Evolutionary conservation across 306 rosid species (phyloP), one percentile per base, ranked within the genome.

Genomic region (Rubus idaeus): DNA sequence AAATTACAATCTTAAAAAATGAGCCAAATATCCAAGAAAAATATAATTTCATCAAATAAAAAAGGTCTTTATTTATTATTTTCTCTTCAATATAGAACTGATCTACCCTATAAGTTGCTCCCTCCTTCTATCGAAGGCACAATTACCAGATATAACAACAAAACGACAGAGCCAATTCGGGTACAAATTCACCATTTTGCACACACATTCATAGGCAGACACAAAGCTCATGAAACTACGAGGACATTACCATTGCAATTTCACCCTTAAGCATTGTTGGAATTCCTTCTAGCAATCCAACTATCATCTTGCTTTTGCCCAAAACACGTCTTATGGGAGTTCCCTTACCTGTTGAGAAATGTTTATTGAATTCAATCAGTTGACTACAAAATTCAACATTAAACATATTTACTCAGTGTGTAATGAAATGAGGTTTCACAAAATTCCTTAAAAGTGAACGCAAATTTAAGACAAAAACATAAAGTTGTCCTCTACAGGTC

Each of bases 201-300:
- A 39, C 20, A 4, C 40, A 4, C 55, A 74, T 47, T 20, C 40
- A 51, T 37, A 6, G 21, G 23, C 70, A 74, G 68, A 66, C 8
- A 39, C 12, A 75, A 20, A 75, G 56, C 65, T 16, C 8, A n/a
- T 41, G 64, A 20, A 58, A 70, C 52, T 45, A 64, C 5, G 49
- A 75, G 18, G 72, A 39, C 47, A 61, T 83, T 96, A 96, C 99
- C 98, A 91, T 90, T 66, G 94, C 97, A 70, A 96, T 89, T 92
- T 96, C 99, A 61, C 93, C 96, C 91, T 92, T 92, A 80, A 83
- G 82, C 97, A 96, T 92, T 21, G 98, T 83, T n/a, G 99, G 97
- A 86, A 96, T 80, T 76, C 97, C 98, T 87, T 92, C 97, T 23
- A 92, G 91, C 84, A 96, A 88, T 63, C 99, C 98, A 83, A 96